Conservation (phyloP, 2,329 filamentous ascomycete species). For the Pseudocercospora fijiensis region DNA sequence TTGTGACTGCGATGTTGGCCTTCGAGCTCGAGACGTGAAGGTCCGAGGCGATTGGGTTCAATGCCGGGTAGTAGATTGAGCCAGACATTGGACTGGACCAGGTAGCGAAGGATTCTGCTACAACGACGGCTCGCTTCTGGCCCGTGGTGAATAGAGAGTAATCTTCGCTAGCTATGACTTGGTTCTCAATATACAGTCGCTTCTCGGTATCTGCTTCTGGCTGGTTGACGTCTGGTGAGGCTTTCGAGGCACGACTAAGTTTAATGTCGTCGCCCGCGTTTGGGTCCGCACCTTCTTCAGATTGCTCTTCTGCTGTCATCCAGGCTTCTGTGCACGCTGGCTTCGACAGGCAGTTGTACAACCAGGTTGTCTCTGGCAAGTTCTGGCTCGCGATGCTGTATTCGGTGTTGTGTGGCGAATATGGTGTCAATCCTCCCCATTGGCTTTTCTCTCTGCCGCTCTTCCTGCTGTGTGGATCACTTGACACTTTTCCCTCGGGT, state of each 20-base stretch:
- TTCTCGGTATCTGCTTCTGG: background rate
- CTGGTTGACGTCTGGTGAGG: background rate
- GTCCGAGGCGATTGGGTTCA: constrained; percentile 39
- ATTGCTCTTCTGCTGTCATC: background rate
- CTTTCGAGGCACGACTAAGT: background rate
- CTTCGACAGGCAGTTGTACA: background rate
- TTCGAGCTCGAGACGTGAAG: constrained; percentile 44
- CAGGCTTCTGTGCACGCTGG: background rate
- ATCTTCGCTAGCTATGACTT: constrained; percentile 24
- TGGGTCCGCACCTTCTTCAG: background rate
- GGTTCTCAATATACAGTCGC: background rate
- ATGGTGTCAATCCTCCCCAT: background rate
- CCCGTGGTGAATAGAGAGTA: constrained; percentile 36
- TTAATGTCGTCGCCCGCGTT: background rate
- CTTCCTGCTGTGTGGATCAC: background rate
- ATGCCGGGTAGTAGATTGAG: constrained; percentile 43
- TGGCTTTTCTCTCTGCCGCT: background rate
- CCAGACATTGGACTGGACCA: constrained; percentile 39
- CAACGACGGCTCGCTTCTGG: constrained; percentile 36
- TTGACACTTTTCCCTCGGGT: background rate
- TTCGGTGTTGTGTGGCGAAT: background rate
- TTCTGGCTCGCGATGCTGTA: background rate
- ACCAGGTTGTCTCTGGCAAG: background rate
- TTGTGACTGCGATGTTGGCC: constrained; percentile 54
- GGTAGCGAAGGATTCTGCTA: constrained; percentile 31